Evolutionary conservation across 306 rosid species (phyloP).

Genomic region (Lathyrus tuberosus): DNA sequence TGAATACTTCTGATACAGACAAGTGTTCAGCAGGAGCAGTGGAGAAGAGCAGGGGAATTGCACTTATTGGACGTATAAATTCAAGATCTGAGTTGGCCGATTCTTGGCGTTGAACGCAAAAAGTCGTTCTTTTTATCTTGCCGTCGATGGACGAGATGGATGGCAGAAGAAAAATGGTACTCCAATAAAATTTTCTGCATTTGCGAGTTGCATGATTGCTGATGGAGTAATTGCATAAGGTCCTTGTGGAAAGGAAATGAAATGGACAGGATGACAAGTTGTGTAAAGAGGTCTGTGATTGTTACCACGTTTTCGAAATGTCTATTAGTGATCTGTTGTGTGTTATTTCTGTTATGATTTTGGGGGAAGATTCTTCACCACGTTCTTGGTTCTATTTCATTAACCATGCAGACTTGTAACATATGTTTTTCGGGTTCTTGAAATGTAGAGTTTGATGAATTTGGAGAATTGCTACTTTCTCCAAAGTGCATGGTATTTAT

Average conservation of each 20-base stretch:
- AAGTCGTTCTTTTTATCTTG: slow-evolving; percentile 21
- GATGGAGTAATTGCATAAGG: slow-evolving; percentile 29
- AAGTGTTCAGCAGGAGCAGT: slow-evolving; percentile 48
- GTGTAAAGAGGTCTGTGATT: slow-evolving; percentile 36
- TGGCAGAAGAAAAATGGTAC: slow-evolving; percentile 20
- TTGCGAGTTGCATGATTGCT: slow-evolving; percentile 31
- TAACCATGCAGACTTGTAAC: slow-evolving; percentile 49
- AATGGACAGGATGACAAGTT: slow-evolving; percentile 28
- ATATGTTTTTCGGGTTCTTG: slow-evolving; percentile 20
- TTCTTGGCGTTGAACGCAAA: slow-evolving; percentile 81
- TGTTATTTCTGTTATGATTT: slow-evolving; percentile 48
- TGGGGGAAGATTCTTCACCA: slow-evolving; percentile 39
- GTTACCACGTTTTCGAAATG: slow-evolving; percentile 43
- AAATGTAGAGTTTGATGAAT: slow-evolving; percentile 41
- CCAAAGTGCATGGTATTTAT: slow-evolving; percentile 9
- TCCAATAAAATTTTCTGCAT: slow-evolving; percentile 29
- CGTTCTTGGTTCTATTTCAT: slow-evolving; percentile 41
- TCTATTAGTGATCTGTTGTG: slow-evolving; percentile 43
- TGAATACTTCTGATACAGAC: slow-evolving; percentile 46
- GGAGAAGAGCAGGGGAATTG: slow-evolving; percentile 59
- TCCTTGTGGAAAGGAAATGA: slow-evolving; percentile 11
- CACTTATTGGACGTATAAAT: slow-evolving; percentile 66
- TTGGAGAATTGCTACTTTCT: slow-evolving; percentile 26
- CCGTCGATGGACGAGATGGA: background rate
- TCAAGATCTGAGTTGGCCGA: slow-evolving; percentile 80